These are phyloP conservation scores for Circinella umbellata DNA, from an alignment of 371 early-diverging fungal species.

Conservation along the genomic window DNA sequence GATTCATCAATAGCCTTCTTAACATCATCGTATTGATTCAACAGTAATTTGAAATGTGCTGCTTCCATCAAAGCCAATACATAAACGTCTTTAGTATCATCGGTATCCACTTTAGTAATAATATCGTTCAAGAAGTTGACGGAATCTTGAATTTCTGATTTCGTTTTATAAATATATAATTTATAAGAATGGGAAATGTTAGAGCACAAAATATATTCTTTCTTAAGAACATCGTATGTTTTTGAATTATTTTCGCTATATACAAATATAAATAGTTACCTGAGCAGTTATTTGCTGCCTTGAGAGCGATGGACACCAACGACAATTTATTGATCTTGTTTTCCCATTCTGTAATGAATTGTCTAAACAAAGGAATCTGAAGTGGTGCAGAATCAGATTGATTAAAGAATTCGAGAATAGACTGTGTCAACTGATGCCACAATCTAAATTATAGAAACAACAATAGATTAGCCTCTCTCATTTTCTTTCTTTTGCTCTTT, in stretches of 20 bases:
- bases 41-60: constrained; percentile 79
- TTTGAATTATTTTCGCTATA: no score
- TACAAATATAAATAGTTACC: constrained; percentile 47
- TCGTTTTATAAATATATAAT: constrained; percentile 6
- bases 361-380: constrained; percentile 82
- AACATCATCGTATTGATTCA: constrained; percentile 79
- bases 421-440: constrained; percentile 96
- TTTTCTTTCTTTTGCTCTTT: no score
- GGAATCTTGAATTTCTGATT: constrained; percentile 64
- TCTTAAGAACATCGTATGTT: no score
- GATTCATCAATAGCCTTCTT: constrained; percentile 85
- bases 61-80: constrained; percentile 87
- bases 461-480: background rate
- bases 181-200: background rate
- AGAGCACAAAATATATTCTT: no score
- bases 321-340: constrained; percentile 92
- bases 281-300: constrained; percentile 76
- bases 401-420: constrained; percentile 76
- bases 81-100: constrained; percentile 79
- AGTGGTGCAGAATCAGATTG: constrained; percentile 79
- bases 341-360: constrained; percentile 93
- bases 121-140: constrained; percentile 69
- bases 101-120: constrained; percentile 71
- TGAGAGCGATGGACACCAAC: constrained; percentile 80
- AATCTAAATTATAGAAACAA: constrained; percentile 59